Base-by-base conservation (phyloP, 2,329 filamentous ascomycete species). In the Lasiodiplodia sp. region DNA sequence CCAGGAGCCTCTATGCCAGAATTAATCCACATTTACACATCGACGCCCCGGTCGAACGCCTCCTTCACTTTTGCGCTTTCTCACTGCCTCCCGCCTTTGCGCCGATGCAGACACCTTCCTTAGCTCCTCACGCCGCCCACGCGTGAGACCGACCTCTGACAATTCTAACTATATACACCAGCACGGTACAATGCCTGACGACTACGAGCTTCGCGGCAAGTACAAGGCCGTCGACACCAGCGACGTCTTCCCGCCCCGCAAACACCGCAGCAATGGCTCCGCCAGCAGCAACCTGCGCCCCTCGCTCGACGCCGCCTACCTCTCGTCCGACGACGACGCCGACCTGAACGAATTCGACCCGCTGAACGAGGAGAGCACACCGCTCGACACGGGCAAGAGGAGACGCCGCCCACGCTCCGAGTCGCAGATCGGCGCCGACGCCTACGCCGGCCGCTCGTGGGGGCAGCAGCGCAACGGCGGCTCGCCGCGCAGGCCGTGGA, bases 311-410 rank as follows among this genome's bases (percentile, higher is more conserved):
- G 71, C 49, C 72, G 74, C 65, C 72, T 80, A 72, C 75, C 69
- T 80, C 63, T 76, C 77, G 66, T 79, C 77, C n/a, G 75, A 76
- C 62, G 74, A 72, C 66, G 75, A 79, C 40, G 66, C 64, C 72
- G 79, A 80, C 70, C 75, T 84, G 69, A 82, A 83, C 70, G 82
- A 83, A 67, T 78, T 83, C 72, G 83, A 84, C 69, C 83, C 83
- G 21, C 75, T 84, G 7, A 81, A 81, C 69, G 79, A 79, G 70
- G 78, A 77, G 71, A 78, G 73, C 72, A 79, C 72, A 69, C 76
- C 67, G 73, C 78, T 80, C 72, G 79, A 77, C 60, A 37, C 47
- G 44, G 18, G 76, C 72, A 82, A 78, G 76, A 79, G 23, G 18
- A 34, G 78, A 72, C 78, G 70, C 31, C 62, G 77, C 68, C 73